Evolutionary conservation across 192 early-diverging fungal species (phyloP).

Genomic region (Backusella tarrabulga): DNA sequence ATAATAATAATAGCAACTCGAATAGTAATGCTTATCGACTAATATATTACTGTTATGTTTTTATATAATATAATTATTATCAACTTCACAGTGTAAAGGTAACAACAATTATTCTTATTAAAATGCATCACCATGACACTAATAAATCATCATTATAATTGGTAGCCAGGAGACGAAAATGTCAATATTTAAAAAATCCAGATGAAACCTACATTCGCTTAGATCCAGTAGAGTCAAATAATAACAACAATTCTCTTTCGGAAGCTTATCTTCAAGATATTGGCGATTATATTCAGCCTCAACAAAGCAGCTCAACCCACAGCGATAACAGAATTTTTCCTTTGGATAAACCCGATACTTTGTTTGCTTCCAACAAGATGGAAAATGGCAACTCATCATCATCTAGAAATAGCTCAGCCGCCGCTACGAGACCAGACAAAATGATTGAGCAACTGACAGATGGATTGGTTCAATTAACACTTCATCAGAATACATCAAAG

Average conservation of each 20-base stretch:
- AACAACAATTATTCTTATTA: background rate
- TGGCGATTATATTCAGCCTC: background rate
- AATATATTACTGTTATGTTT: background rate
- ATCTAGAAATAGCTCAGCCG: background rate
- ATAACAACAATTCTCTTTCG: background rate
- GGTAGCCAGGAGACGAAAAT: slow-evolving; percentile 37
- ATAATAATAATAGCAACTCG: slow-evolving; percentile 7
- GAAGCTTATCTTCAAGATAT: slow-evolving; percentile 2
- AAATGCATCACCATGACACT: background rate
- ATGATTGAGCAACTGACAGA: slow-evolving; percentile 32
- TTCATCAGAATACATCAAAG: slow-evolving; percentile 20
- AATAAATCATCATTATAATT: background rate
- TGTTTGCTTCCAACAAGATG: slow-evolving; percentile 9
- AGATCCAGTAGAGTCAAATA: slow-evolving; percentile 17
- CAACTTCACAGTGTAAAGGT: slow-evolving; percentile 21
- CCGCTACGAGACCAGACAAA: slow-evolving; percentile 15
- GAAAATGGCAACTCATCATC: background rate
- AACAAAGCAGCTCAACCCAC: background rate
- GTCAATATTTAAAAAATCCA: slow-evolving; percentile 35
- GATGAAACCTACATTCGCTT: slow-evolving; percentile 31
- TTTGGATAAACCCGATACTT: slow-evolving; percentile 1
- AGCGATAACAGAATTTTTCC: background rate
- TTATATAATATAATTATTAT: no score
- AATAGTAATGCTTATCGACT: slow-evolving; percentile 17
- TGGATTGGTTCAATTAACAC: slow-evolving; percentile 15